Percentiles rank a stretch among this genome's conserved stretches.
These are phyloP conservation scores for Aspergillus calidoustus DNA, from an alignment of 2,329 filamentous ascomycete genomes.

Conservation along the genomic window DNA sequence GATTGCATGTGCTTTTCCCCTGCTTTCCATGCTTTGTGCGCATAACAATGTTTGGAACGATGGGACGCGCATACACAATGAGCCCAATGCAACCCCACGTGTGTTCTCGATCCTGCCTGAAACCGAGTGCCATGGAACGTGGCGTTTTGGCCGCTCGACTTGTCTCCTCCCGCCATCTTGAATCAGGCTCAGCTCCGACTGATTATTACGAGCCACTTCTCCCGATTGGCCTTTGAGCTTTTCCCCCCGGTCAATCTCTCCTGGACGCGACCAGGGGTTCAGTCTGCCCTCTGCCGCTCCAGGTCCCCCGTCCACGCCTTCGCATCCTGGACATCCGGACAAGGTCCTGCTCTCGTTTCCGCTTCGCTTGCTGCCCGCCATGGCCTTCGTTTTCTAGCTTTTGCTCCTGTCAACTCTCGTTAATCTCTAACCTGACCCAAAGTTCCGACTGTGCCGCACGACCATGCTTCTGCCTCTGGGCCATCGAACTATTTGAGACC, in stretches of 20 bases:
- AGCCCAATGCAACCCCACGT: not conserved
- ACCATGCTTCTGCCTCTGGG: not conserved
- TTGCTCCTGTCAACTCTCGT: not conserved
- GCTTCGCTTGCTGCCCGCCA: not conserved
- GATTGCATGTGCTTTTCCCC: not conserved
- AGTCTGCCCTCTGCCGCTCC: not conserved
- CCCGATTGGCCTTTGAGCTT: not conserved
- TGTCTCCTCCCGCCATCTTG: not conserved
- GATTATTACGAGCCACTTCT: not conserved
- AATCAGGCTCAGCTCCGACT: not conserved
- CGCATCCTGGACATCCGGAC: not conserved
- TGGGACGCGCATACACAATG: not conserved
- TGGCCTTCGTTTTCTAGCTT: no score
- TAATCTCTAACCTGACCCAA: not conserved
- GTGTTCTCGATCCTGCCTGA: no score
- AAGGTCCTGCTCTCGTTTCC: not conserved
- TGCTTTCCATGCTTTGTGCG: not conserved
- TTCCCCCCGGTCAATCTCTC: no score
- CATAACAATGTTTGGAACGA: no score
- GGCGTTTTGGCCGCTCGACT: not conserved
- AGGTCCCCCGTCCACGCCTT: not conserved
- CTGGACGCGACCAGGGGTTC: not conserved
- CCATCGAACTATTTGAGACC: slow-evolving; percentile 9
- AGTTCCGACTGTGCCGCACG: not conserved
- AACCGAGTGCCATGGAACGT: slow-evolving; percentile 2